Percentiles rank a stretch among this genome's conserved stretches.
These are phyloP conservation scores for Amanita rubescens DNA, from an alignment of 768 basidiomycete genomes.

Conservation along the genomic window DNA sequence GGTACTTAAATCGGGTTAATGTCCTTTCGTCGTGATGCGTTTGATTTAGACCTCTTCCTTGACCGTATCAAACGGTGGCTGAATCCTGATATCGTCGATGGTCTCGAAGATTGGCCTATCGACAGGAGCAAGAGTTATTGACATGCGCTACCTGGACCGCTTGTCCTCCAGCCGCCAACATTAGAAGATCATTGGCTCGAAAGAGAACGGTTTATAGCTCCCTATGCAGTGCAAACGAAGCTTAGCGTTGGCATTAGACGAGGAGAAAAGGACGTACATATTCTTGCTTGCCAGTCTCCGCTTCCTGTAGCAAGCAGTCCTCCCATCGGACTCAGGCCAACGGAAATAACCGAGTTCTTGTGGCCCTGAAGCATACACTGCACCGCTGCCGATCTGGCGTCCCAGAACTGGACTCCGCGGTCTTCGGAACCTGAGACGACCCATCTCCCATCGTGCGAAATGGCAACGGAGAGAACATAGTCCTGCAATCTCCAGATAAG, in stretches of 20 bases:
- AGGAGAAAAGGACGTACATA: constrained; percentile 32
- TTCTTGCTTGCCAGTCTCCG: constrained; percentile 47
- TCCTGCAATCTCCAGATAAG: constrained; percentile 32
- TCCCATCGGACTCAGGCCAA: constrained; percentile 39
- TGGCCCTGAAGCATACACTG: constrained; percentile 89
- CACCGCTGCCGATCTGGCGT: constrained; percentile 64
- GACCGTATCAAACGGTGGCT: too few relatives aligned
- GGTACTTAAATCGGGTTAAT: too few relatives aligned
- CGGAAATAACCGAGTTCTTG: constrained; percentile 49
- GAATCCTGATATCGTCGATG: too few relatives aligned
- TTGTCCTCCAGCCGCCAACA: too few relatives aligned
- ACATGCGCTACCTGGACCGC: too few relatives aligned
- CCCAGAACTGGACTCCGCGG: constrained; percentile 93
- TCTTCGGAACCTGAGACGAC: constrained; percentile 94
- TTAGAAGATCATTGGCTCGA: too few relatives aligned
- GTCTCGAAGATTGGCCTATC: too few relatives aligned
- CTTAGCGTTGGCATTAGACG: neutral
- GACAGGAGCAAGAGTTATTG: too few relatives aligned
- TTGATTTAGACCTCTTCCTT: too few relatives aligned
- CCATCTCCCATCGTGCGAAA: constrained; percentile 89
- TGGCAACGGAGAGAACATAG: constrained; percentile 51
- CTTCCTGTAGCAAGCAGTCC: constrained; percentile 45
- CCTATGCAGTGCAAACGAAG: neutral
- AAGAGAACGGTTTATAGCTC: neutral
- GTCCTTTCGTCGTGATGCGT: too few relatives aligned